Percentiles rank a stretch among this genome's conserved stretches.
Conservation (phyloP, 306 rosid species). For the Glycine tomentella region DNA sequence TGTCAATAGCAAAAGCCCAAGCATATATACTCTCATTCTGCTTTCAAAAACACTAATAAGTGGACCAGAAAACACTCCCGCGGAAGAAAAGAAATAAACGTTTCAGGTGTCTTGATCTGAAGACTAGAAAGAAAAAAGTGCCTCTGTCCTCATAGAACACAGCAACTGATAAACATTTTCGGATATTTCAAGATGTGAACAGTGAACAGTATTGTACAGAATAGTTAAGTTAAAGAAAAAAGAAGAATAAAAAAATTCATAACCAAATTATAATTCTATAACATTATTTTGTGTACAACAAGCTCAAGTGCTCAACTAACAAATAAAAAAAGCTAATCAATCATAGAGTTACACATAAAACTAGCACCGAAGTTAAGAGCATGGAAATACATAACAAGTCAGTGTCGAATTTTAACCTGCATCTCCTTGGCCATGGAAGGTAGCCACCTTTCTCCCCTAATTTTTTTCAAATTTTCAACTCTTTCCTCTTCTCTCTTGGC, state of each 20-base stretch:
- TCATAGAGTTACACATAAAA: constrained; percentile 30
- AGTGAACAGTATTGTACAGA: not conserved
- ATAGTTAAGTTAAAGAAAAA: not conserved
- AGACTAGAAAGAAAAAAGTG: not conserved
- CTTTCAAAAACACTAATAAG: too few species aligned
- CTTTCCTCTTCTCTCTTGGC: constrained; percentile 84
- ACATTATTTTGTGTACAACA: constrained; percentile 25
- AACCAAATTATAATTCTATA: constrained; percentile 13
- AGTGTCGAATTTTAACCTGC: constrained; percentile 44
- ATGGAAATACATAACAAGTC: constrained; percentile 13
- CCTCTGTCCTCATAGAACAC: not conserved
- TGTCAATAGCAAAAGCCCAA: too few species aligned
- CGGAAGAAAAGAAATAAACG: not conserved
- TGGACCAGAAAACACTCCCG: too few species aligned
- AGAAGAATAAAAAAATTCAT: not conserved
- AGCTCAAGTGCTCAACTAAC: constrained; percentile 4
- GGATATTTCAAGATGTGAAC: constrained; percentile 21
- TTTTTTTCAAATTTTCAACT: constrained; percentile 72
- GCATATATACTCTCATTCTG: too few species aligned
- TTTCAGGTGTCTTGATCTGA: not conserved
- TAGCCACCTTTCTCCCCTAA: constrained; percentile 93
- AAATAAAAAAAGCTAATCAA: constrained; percentile 32
- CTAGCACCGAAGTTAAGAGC: constrained; percentile 32
- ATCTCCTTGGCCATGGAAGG: constrained; percentile 83
- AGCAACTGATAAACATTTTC: not conserved